These are phyloP conservation scores for Abrus pulchellus DNA, from an alignment of 306 rosid species.

Conservation along the genomic window DNA sequence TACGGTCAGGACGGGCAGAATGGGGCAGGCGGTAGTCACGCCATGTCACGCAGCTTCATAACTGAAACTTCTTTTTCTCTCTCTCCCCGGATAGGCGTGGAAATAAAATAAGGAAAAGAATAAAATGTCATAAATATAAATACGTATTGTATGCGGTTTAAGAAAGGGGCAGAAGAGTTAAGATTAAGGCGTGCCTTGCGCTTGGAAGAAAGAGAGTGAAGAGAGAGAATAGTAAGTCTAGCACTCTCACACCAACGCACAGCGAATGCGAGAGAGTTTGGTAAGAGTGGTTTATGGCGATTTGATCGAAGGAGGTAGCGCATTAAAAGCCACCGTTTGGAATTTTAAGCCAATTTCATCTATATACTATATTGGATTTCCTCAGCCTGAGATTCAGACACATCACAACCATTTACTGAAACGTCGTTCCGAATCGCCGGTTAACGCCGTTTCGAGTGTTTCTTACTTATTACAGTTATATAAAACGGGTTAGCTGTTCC, in stretches of 20 bases:
- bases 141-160: conserved; percentile 11
- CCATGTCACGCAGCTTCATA: conserved; percentile 51
- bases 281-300: conserved; percentile 63
- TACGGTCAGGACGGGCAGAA: conserved; percentile 47
- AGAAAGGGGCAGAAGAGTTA: conserved; percentile 38
- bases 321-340: conserved; percentile 57
- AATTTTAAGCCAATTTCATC: conserved; percentile 37
- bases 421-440: neutral
- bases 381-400: conserved; percentile 16
- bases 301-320: conserved; percentile 54
- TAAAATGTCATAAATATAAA: conserved; percentile 46
- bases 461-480: neutral
- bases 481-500: neutral
- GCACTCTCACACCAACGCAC: conserved; percentile 37
- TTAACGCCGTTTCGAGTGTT: conserved; percentile 4
- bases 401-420: conserved; percentile 1
- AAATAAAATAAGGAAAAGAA: neutral
- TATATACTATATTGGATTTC: conserved; percentile 23
- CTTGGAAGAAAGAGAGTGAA: conserved; percentile 41
- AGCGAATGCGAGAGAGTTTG: conserved; percentile 49
- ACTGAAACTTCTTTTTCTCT: neutral
- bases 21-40: conserved; percentile 54
- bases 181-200: conserved; percentile 65
- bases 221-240: conserved; percentile 45
- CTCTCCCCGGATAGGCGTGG: conserved; percentile 40